Evolutionary conservation across 1,284 basidiomycete genomes (phyloP).

Genomic region (Ustilago sp.): DNA sequence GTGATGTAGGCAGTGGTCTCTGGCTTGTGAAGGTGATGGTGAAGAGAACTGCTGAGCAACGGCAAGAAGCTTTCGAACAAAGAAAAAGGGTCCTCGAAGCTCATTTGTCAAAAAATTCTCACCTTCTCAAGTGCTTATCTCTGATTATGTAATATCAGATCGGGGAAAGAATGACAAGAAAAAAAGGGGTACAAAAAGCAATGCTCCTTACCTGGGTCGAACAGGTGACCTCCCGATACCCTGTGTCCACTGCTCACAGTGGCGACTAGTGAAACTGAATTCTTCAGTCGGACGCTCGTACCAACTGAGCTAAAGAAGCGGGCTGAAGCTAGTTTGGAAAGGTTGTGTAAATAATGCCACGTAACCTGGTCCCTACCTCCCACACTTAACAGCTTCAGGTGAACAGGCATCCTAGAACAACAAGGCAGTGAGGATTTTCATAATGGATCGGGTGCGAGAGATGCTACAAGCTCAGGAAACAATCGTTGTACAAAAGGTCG

Average conservation of each 20-base stretch:
- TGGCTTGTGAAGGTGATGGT: background rate
- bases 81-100: conserved; percentile 9
- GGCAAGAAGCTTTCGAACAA: background rate
- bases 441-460: too few species aligned
- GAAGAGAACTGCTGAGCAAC: background rate
- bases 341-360: too few species aligned
- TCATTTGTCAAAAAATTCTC: conserved; percentile 17
- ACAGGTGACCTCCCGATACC: conserved; percentile 48
- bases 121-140: background rate
- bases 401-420: too few species aligned
- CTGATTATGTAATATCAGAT: conserved; percentile 12
- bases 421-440: too few species aligned
- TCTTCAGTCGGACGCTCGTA: conserved; percentile 59
- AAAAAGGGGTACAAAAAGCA: conserved; percentile 13
- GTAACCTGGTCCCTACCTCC: too few species aligned
- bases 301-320: conserved; percentile 57
- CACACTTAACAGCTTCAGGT: too few species aligned
- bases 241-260: conserved; percentile 16
- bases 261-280: conserved; percentile 37
- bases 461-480: too few species aligned
- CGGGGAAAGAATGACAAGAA: background rate
- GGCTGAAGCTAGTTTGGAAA: background rate
- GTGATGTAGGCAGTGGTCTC: background rate
- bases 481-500: background rate
- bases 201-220: conserved; percentile 53